A percentile compares a stretch with the other conserved stretches of the same genome.
phyloP scores from a whole-genome alignment of 257 asterid species.

The Solanum pinnatisectum region DNA sequence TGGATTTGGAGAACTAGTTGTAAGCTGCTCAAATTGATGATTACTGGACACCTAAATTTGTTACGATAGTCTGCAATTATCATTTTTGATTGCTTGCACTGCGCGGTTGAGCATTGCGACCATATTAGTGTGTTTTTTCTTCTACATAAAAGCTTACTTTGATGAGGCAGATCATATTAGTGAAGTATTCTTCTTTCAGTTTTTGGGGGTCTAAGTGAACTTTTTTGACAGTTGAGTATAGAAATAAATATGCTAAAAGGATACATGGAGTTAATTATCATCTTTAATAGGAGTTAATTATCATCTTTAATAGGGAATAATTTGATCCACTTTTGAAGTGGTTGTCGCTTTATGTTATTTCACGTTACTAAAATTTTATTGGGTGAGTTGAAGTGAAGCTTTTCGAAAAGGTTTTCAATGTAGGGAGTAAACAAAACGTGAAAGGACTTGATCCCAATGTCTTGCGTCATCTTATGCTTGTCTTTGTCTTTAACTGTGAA shows the following conservation, averaged over 20 bases:
- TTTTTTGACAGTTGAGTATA: background rate
- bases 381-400: background rate
- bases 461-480: background rate
- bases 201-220: background rate
- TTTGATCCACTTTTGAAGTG: background rate
- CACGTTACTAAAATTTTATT: background rate
- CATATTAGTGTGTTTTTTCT: background rate
- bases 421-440: background rate
- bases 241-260: background rate
- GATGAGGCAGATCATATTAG: background rate
- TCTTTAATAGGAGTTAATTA: background rate
- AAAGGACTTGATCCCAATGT: background rate
- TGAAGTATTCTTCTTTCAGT: background rate
- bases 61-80: background rate
- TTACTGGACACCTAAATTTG: background rate
- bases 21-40: constrained; percentile 29
- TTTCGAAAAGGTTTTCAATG: background rate
- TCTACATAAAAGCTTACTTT: background rate
- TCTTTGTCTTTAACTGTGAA: background rate
- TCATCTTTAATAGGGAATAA: background rate
- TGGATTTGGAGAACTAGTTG: constrained; percentile 93
- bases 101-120: background rate
- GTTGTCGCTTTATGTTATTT: background rate
- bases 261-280: background rate
- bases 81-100: background rate